Conservation (phyloP, 2,329 filamentous ascomycete genomes). For the Grosmannia huntii region DNA sequence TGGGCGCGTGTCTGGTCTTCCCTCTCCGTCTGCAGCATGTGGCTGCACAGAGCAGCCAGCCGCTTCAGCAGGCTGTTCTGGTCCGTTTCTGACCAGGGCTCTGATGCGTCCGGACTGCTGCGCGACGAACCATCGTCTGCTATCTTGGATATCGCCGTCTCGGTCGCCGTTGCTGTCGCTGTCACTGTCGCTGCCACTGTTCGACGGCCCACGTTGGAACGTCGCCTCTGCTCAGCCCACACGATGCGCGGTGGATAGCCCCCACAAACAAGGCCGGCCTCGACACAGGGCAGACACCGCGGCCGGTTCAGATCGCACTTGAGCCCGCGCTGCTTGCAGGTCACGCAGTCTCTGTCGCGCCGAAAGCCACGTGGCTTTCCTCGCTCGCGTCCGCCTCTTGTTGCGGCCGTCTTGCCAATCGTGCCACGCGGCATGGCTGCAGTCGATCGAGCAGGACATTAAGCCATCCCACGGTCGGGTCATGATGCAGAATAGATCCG, state of each 20-base stretch:
- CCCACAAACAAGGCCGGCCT: slow-evolving; percentile 18
- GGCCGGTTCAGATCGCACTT: slow-evolving; percentile 14
- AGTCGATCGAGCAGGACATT: neutral
- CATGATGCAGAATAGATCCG: neutral
- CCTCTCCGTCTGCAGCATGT: slow-evolving; percentile 7
- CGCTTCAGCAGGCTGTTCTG: slow-evolving; percentile 11
- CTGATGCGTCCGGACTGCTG: neutral
- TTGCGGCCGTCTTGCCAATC: neutral
- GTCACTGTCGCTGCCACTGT: neutral
- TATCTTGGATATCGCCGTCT: neutral
- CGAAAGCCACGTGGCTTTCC: slow-evolving; percentile 11
- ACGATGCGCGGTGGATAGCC: slow-evolving; percentile 21
- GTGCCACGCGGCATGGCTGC: neutral
- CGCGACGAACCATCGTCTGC: neutral
- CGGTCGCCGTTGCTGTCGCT: neutral
- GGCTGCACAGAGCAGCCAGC: slow-evolving; percentile 10
- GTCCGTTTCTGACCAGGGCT: slow-evolving; percentile 2
- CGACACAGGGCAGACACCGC: slow-evolving; percentile 12
- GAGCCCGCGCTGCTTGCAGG: slow-evolving; percentile 10
- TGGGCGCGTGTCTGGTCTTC: neutral
- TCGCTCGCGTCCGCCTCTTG: neutral
- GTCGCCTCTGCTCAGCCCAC: slow-evolving; percentile 13
- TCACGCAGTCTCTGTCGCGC: slow-evolving; percentile 11
- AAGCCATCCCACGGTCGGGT: neutral
- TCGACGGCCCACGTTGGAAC: neutral